A percentile compares a stretch with the other conserved stretches of the same genome.
Conservation (phyloP, 2,329 filamentous ascomycete species). For the Pyrenophora seminiperda region DNA sequence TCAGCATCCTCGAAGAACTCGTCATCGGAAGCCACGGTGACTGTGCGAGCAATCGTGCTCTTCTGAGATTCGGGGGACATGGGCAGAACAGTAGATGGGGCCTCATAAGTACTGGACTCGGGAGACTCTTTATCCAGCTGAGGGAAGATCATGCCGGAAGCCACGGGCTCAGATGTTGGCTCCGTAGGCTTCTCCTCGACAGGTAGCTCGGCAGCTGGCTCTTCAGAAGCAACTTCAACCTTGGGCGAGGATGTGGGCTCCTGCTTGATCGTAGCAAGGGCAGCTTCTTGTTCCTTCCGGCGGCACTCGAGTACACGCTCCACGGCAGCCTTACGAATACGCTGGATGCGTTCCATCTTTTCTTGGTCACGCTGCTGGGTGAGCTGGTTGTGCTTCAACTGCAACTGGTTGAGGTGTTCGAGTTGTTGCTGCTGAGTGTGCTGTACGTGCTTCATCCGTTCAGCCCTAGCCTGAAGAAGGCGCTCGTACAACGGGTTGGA, state of each 20-base stretch:
- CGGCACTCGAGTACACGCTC: conserved; percentile 40
- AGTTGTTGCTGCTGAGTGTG: conserved; percentile 27
- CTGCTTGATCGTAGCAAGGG: conserved; percentile 24
- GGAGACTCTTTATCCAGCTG: conserved; percentile 95
- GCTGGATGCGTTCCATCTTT: conserved; percentile 37
- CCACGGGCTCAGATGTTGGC: conserved; percentile 23
- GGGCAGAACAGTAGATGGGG: conserved; percentile 43
- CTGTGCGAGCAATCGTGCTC: conserved; percentile 39
- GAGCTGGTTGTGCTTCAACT: conserved; percentile 29
- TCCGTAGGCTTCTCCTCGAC: conserved; percentile 41
- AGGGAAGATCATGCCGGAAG: conserved; percentile 87
- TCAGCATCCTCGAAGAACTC: conserved; percentile 65
- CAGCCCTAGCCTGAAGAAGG: conserved; percentile 32
- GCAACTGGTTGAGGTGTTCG: conserved; percentile 7
- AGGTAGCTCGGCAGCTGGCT: conserved; percentile 36
- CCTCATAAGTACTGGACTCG: conserved; percentile 75
- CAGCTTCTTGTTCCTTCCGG: conserved; percentile 43
- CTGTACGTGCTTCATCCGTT: conserved; percentile 28
- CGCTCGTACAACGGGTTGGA: conserved; percentile 29
- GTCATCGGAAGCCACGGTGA: conserved; percentile 50
- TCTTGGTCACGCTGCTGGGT: conserved; percentile 29
- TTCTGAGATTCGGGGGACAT: conserved; percentile 32
- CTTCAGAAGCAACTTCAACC: conserved; percentile 18
- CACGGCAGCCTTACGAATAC: conserved; percentile 45
- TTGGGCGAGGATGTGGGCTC: conserved; percentile 38